A percentile compares a stretch with the other conserved stretches of the same genome.
Evolutionary conservation across 2,329 filamentous ascomycete species (phyloP).

Genomic region (Cordyceps tenuipes): DNA sequence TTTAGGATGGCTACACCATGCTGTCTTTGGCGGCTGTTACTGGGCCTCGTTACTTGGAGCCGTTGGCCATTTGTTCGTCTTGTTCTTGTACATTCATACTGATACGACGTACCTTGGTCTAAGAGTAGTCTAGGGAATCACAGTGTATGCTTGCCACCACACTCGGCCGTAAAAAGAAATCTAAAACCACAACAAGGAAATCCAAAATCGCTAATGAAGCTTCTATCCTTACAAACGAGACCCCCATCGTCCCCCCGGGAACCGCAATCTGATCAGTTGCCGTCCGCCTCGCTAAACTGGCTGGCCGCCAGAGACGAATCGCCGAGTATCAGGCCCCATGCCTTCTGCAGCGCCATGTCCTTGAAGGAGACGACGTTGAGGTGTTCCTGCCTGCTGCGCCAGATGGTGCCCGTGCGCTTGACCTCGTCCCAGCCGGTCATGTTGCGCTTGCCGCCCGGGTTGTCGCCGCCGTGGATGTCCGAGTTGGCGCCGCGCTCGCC

Average conservation of each 20-base stretch:
- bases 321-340: background rate
- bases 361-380: background rate
- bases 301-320: background rate
- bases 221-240: background rate
- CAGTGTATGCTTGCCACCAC: no score
- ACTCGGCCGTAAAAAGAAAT: no score
- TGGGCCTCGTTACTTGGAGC: no score
- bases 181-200: no score
- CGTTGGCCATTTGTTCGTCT: no score
- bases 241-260: background rate
- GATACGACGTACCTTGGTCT: no score
- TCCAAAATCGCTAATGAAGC: background rate
- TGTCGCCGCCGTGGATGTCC: constrained; percentile 17
- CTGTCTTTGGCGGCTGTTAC: no score
- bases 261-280: background rate
- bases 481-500: constrained; percentile 16
- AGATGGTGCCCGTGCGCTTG: constrained; percentile 7
- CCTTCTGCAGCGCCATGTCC: constrained; percentile 7
- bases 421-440: constrained; percentile 3
- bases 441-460: constrained; percentile 10
- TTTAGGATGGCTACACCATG: no score
- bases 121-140: no score
- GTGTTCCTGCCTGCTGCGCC: background rate
- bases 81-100: no score
- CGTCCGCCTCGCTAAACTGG: constrained; percentile 1